Evolutionary conservation across 768 basidiomycete genomes (phyloP), one percentile per base, ranked within the genome.

Genomic region (Mrakia frigida): DNA sequence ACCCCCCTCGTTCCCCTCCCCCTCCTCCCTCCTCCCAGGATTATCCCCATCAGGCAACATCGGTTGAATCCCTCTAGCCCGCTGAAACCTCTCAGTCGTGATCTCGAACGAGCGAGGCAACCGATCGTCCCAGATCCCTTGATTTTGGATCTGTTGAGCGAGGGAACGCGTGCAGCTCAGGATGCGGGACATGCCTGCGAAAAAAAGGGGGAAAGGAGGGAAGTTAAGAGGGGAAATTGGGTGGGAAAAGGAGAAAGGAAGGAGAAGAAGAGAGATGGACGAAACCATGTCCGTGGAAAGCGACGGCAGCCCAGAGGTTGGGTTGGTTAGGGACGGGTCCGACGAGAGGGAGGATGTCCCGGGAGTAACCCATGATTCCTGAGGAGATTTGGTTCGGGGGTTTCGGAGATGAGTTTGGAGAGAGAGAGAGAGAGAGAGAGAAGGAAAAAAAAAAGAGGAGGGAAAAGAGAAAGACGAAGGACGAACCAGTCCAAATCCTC

Each of bases 121-220:
- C 10, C 76, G 60, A 18, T 69, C 35, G 72, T 82, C 80, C 81
- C 81, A 82, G 31, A 74, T 46, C 28, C 76, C 77, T 59, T 72
- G 50, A 14, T 50, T 75, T 21, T 71, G 65, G 46, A 82, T 76
- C 31, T 76, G 72, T 10, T 74, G 76, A 10, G 81, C 81, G 50
- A 82, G 70, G 14, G 78, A 79, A 16, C 76, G 77, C 2, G 80
- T 80, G 25, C 72, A 71, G 61, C 72, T 59, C 23, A 79, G 69
- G 39, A 82, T 82, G 9, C 80, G 74, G 33, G 80, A 80, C 81
- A 82, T 82, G 1, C 81, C 81, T 67, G 59, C 10, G 2, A 59
- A 23, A 1, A 9, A 18, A 41, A n/a, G 21, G 33, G 2, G 50
- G 6, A 52, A n/a, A 41, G 14, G 2, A 46, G 60, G 7, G 13